Percentiles rank a stretch among this genome's conserved stretches.
phyloP scores from a whole-genome alignment of 1,284 basidiomycete species.

The Cryptococcus jaspeensis region DNA sequence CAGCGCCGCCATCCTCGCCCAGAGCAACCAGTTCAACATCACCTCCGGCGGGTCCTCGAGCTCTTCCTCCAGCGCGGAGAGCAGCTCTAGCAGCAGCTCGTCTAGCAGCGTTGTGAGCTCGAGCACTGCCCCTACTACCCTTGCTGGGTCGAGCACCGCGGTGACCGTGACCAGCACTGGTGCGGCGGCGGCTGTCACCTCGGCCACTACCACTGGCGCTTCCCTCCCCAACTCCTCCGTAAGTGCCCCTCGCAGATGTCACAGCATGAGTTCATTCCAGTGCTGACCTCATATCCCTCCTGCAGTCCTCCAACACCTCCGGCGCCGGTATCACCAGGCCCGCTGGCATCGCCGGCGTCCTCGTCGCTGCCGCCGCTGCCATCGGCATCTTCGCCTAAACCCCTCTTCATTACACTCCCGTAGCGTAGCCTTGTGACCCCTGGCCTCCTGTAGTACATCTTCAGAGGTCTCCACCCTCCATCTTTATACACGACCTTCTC shows the following conservation, averaged over 20 bases:
- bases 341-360: conserved; percentile 15
- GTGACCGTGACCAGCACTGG: conserved; percentile 1
- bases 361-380: conserved; percentile 23
- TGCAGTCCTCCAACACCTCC: conserved; percentile 2
- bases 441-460: neutral
- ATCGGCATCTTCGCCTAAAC: conserved; percentile 18
- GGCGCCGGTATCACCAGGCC: conserved; percentile 6
- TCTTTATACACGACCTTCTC: neutral
- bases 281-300: conserved; percentile 2
- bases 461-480: neutral
- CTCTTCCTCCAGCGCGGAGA: conserved; percentile 24
- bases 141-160: conserved; percentile 1
- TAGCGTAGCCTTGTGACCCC: neutral
- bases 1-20: conserved; percentile 54
- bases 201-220: neutral
- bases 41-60: conserved; percentile 37
- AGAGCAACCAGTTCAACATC: conserved; percentile 59
- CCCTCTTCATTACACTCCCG: neutral
- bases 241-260: conserved; percentile 6
- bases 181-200: conserved; percentile 7
- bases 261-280: conserved; percentile 6
- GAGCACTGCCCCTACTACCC: neutral
- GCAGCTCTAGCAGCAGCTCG: conserved; percentile 26
- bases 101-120: conserved; percentile 6
- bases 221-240: conserved; percentile 18